These are phyloP conservation scores for Penicillium paradoxum DNA, from an alignment of 495 filamentous ascomycete species.

Conservation along the genomic window DNA sequence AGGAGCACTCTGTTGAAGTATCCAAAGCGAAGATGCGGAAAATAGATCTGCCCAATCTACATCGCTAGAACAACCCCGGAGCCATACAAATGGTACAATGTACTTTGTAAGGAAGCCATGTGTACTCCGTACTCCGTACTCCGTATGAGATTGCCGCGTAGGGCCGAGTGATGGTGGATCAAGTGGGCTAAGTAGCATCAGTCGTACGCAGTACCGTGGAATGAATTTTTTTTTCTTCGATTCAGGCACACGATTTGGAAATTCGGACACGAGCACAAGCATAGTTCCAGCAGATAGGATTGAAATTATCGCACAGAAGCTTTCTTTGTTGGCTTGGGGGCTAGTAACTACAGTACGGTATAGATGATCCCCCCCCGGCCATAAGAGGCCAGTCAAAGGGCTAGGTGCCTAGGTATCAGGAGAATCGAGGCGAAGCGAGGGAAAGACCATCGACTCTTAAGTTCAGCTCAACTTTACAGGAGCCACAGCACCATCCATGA, in stretches of 20 bases:
- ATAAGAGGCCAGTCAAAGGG: neutral
- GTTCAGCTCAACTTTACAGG: neutral
- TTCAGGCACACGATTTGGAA: neutral
- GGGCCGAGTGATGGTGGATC: neutral
- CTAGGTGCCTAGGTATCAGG: neutral
- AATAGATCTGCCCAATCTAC: no score
- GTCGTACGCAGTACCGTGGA: neutral
- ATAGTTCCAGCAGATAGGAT: neutral
- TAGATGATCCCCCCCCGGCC: neutral
- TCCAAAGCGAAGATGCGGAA: no score
- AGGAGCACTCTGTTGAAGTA: no score
- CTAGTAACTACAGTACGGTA: neutral
- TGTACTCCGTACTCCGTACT: no score
- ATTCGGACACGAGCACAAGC: slow-evolving; percentile 4
- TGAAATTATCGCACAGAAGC: neutral
- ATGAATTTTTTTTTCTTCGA: neutral
- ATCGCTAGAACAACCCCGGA: no score
- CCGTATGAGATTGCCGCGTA: neutral
- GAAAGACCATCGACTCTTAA: neutral
- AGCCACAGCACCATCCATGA: neutral
- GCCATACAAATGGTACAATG: no score
- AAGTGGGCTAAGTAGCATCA: neutral
- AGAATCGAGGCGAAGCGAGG: neutral
- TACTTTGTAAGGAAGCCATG: no score
- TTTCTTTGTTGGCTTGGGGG: neutral